Percentiles rank a stretch among this genome's conserved stretches.
These are phyloP conservation scores for Penicillium cosmopolitanum DNA, from an alignment of 495 filamentous ascomycete species.

Conservation along the genomic window DNA sequence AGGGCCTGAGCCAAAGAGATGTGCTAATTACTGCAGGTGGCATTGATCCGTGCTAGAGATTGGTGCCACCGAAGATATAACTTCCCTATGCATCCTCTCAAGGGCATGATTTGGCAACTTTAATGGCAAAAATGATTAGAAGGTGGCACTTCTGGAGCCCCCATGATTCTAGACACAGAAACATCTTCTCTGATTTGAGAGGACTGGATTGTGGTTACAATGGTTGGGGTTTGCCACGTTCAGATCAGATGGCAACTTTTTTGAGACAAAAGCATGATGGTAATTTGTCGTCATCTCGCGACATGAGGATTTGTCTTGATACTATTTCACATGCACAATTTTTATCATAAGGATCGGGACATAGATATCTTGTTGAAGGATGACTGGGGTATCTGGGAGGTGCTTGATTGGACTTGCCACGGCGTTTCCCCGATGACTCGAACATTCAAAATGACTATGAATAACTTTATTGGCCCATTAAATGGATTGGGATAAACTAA, in stretches of 20 bases:
- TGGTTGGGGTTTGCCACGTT: conserved; percentile 1
- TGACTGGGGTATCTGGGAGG: not conserved
- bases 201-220: not conserved
- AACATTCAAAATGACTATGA: too few relatives aligned
- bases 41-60: not conserved
- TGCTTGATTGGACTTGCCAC: too few relatives aligned
- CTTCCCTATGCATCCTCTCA: not conserved
- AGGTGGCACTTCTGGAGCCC: not conserved
- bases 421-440: too few relatives aligned
- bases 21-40: not conserved
- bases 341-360: too few relatives aligned
- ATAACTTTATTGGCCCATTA: too few relatives aligned
- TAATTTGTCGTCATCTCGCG: conserved; percentile 10
- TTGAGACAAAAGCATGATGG: conserved; percentile 2
- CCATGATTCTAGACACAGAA: not conserved
- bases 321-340: too few relatives aligned
- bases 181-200: not conserved
- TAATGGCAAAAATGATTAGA: not conserved
- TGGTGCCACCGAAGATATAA: not conserved
- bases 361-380: not conserved
- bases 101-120: not conserved
- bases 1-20: not conserved
- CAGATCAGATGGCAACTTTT: not conserved
- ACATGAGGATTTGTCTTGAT: not conserved
- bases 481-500: too few relatives aligned